These are phyloP conservation scores for Grosmannia penicillata DNA, from an alignment of 2,329 filamentous ascomycete genomes.

Conservation along the genomic window DNA sequence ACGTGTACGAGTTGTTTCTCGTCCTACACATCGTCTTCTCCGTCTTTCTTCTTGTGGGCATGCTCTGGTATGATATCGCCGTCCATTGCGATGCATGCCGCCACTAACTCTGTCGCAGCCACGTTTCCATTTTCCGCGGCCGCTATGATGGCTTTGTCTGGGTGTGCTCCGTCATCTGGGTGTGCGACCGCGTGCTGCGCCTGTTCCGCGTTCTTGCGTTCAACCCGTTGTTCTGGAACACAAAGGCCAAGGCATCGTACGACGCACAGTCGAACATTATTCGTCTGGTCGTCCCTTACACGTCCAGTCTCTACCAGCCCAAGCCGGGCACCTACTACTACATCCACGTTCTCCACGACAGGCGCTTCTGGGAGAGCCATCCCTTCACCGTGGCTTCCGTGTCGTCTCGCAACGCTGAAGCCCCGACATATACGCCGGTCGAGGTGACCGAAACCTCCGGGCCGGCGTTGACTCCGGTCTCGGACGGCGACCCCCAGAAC, in stretches of 20 bases:
- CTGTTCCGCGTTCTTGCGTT: conserved; percentile 26
- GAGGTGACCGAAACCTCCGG: conserved; percentile 1
- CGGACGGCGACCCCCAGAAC: too few relatives aligned
- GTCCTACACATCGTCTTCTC: conserved; percentile 25
- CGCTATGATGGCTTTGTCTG: conserved; percentile 21
- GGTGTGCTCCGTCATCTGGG: conserved; percentile 6
- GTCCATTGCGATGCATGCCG: background rate
- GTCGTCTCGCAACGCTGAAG: background rate
- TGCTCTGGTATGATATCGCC: conserved; percentile 3
- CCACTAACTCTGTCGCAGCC: background rate
- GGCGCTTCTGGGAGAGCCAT: conserved; percentile 31
- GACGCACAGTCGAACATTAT: conserved; percentile 25
- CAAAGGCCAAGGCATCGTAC: conserved; percentile 19
- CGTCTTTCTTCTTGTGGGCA: conserved; percentile 23
- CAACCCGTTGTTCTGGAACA: conserved; percentile 14
- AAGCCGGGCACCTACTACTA: conserved; percentile 29
- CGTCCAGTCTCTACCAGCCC: conserved; percentile 14
- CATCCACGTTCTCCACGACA: conserved; percentile 24
- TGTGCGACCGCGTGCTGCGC: conserved; percentile 15
- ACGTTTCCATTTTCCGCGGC: conserved; percentile 28
- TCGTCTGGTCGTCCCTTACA: conserved; percentile 22
- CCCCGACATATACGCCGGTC: background rate
- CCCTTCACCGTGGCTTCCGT: conserved; percentile 29
- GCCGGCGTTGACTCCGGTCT: too few relatives aligned
- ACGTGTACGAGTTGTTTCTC: conserved; percentile 37